These are phyloP conservation scores for Micromonas commoda DNA, from an alignment of 139 green algal species.

Conservation along the genomic window DNA sequence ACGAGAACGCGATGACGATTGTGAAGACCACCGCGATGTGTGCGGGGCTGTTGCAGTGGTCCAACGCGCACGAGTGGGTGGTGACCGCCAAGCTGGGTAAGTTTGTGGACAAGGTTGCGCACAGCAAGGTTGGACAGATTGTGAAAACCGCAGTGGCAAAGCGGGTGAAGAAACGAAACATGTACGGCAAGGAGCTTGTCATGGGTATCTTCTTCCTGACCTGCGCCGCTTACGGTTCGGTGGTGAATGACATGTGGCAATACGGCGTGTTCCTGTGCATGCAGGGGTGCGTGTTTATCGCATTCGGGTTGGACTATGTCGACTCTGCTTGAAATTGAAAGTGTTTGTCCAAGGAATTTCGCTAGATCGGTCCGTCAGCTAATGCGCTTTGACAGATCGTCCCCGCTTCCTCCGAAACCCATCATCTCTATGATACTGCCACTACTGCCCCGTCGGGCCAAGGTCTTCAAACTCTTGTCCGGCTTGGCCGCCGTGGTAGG, in stretches of 20 bases:
- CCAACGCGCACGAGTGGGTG: constrained; percentile 72
- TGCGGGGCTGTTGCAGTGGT: constrained; percentile 35
- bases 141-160: not conserved
- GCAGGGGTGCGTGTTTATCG: constrained; percentile 63
- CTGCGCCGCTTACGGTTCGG: constrained; percentile 54
- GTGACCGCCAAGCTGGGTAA: constrained; percentile 69
- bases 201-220: constrained; percentile 57
- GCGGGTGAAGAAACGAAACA: constrained; percentile 2
- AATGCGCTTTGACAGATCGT: too few relatives aligned
- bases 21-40: constrained; percentile 70
- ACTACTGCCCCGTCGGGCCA: too few relatives aligned
- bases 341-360: too few relatives aligned
- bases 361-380: too few relatives aligned
- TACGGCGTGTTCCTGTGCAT: constrained; percentile 67
- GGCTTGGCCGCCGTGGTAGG: too few relatives aligned
- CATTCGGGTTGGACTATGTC: constrained; percentile 69
- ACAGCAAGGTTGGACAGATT: not conserved
- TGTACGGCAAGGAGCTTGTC: constrained; percentile 59
- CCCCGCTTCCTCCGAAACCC: too few relatives aligned
- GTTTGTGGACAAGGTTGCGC: constrained; percentile 30
- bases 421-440: too few relatives aligned
- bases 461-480: too few relatives aligned
- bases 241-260: constrained; percentile 47
- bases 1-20: constrained; percentile 82
- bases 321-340: constrained; percentile 37